Base-by-base conservation (phyloP, 768 basidiomycete species). In the Xanthoconium purpureum region DNA sequence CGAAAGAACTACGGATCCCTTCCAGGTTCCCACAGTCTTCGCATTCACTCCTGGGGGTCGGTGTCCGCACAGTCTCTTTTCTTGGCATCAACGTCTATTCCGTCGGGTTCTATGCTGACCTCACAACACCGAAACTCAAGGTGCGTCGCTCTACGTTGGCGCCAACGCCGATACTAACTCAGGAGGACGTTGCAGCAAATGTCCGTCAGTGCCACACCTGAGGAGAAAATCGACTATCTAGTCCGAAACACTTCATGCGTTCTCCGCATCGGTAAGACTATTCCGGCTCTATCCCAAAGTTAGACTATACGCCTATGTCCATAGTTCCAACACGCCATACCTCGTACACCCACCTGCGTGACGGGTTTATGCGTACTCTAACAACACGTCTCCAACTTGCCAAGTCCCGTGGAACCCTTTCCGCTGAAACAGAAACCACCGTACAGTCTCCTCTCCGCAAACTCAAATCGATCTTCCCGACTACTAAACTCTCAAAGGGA, bases 41-140 rank as follows among this genome's bases (percentile, higher is more conserved):
- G 2, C 81, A 91, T 63, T 80, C 84, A 12, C 80, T 96, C 6
- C 74, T 97, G 18, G 94, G 94, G 7, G 75, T 92, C 1, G 94
- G 94, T 24, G 91, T 94, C 38, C 79, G 94, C 48, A 91, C 87
- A 0, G 93, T 97, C 32, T 93, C 92, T 14, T 94, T 97, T 72
- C 77, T 96, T 38, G 80, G 86, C 8, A 82, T 97, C 60, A 85
- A 91, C 66, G 94, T 96, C 15, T 97, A 97, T 72, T 89, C 88
- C 12, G 84, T 92, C 35, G 94, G 83, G 3, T 93, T 97, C 73
- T 97, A 96, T 70, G 88, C 91, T 7, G 92, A 96, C 68, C 73
- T 93, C 43, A 64, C 75, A n/a, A 82, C 85, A 58, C 82, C 85
- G 1, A 78, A 77, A 40, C 76, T 90, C 55, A 78, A 79, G 51